Evolutionary conservation across 2,329 filamentous ascomycete species (phyloP), one percentile per base, ranked within the genome.

Genomic region (Penicillium hesseltinei): DNA sequence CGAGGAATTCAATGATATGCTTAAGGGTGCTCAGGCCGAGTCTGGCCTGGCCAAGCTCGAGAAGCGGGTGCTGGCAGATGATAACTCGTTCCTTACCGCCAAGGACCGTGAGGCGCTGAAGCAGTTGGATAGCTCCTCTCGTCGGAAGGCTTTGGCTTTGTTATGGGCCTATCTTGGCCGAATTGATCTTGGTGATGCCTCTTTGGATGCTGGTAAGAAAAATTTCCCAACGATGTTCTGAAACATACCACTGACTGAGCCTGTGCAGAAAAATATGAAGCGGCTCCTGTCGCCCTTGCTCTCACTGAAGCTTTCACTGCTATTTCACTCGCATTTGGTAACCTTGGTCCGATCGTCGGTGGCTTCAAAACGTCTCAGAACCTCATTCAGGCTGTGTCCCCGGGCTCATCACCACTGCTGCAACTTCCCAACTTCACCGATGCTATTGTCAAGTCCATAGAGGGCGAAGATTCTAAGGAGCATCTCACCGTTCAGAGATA

Each of bases 161-260:
- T 81, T 99, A 17, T 99, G 95, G 94, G 92, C 94, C 42, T 97
- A 99, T 73, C 84, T 97, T 47, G 91, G 90, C 59, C 89, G 94
- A 46, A 81, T 96, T 54, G 91, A 96, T 68, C 84, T 99, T 25
- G 88, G 89, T 43, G 92, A 96, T 69, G 75, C 84, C 52, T 81
- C 83, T 33, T 81, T 97, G 53, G 88, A 96, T 69, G 87, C 87
- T 72, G 87, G 78, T 75, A 65, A 56, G 66, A 25, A 17, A 23
- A 9, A 3, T 10, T 8, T 4, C 19, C 33, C 3, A 27, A 23
- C 9, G n/a, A 27, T 44, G 15, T 23, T 13, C 36, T 21, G 39
- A 35, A 42, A 54, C 21, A 17, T 49, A 39, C 45, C 44, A 59
- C 71, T 65, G 69, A 59, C 56, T 40, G 17, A 17, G 11, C 19